Evolutionary conservation across 495 filamentous ascomycete genomes (phyloP).

Genomic region (Xylaria nigripes): DNA sequence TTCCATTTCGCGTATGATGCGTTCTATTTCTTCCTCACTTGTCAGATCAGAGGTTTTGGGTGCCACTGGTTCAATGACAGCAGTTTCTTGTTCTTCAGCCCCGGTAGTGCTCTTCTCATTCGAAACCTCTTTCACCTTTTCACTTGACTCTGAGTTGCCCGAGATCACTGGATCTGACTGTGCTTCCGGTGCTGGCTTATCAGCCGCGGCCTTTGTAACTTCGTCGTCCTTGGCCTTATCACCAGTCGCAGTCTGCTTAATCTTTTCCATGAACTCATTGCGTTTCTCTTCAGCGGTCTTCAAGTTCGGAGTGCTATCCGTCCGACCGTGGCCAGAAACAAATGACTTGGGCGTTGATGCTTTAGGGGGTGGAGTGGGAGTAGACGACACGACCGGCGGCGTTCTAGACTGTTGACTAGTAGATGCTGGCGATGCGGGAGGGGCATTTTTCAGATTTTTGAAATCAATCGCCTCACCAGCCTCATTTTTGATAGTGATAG

Average conservation of each 20-base stretch:
- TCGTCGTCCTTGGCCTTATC: slow-evolving; percentile 37
- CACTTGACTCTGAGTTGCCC: slow-evolving; percentile 54
- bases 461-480: slow-evolving; percentile 53
- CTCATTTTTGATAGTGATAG: slow-evolving; percentile 70
- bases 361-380: slow-evolving; percentile 46
- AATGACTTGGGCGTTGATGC: slow-evolving; percentile 33
- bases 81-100: slow-evolving; percentile 36
- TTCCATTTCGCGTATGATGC: slow-evolving; percentile 45
- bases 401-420: slow-evolving; percentile 44
- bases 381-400: slow-evolving; percentile 44
- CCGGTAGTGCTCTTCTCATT: slow-evolving; percentile 43
- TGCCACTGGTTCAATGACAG: slow-evolving; percentile 34
- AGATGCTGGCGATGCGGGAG: slow-evolving; percentile 39
- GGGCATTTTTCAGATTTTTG: slow-evolving; percentile 27
- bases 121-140: slow-evolving; percentile 53
- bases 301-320: slow-evolving; percentile 34
- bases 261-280: slow-evolving; percentile 45
- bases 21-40: slow-evolving; percentile 36
- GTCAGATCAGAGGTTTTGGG: slow-evolving; percentile 29
- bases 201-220: slow-evolving; percentile 36
- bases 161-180: slow-evolving; percentile 16
- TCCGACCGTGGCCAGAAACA: slow-evolving; percentile 37
- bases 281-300: slow-evolving; percentile 45
- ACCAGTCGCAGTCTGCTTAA: slow-evolving; percentile 34
- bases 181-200: slow-evolving; percentile 26